A percentile compares a stretch with the other conserved stretches of the same genome.
Evolutionary conservation across 257 asterid genomes (phyloP).

Genomic region (Solanum neorickii): DNA sequence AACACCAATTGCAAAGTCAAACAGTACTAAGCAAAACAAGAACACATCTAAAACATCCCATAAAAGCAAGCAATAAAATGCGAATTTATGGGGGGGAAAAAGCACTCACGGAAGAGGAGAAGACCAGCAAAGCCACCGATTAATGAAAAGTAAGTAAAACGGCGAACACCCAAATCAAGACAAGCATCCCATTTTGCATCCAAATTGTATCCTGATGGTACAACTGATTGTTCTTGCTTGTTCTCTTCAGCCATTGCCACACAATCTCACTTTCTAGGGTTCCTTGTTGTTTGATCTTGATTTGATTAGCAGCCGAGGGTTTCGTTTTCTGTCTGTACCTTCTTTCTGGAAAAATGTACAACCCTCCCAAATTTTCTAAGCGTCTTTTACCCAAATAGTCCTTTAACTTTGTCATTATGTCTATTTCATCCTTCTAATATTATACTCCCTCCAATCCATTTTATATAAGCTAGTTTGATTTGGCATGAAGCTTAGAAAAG

Average conservation of each 20-base stretch:
- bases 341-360: not conserved
- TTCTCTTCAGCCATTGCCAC: constrained; percentile 41
- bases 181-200: constrained; percentile 78
- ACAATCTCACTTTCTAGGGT: not conserved
- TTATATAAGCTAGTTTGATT: too few species aligned
- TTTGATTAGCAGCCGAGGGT: not conserved
- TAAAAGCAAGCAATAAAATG: not conserved
- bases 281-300: not conserved
- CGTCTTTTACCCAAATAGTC: not conserved
- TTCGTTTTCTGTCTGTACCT: not conserved
- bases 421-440: not conserved
- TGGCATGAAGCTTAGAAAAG: too few species aligned
- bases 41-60: not conserved
- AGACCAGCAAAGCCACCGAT: constrained; percentile 67
- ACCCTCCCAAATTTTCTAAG: not conserved
- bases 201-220: constrained; percentile 38
- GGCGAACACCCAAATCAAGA: constrained; percentile 57
- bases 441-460: not conserved
- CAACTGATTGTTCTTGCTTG: constrained; percentile 7
- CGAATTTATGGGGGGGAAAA: not conserved
- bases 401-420: not conserved
- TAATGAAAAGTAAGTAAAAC: constrained; percentile 52
- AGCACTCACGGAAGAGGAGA: constrained; percentile 51
- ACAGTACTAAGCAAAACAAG: not conserved
- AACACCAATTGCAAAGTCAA: not conserved